Base-by-base conservation (phyloP, 306 rosid species). In the Spatholobus suberectus region DNA sequence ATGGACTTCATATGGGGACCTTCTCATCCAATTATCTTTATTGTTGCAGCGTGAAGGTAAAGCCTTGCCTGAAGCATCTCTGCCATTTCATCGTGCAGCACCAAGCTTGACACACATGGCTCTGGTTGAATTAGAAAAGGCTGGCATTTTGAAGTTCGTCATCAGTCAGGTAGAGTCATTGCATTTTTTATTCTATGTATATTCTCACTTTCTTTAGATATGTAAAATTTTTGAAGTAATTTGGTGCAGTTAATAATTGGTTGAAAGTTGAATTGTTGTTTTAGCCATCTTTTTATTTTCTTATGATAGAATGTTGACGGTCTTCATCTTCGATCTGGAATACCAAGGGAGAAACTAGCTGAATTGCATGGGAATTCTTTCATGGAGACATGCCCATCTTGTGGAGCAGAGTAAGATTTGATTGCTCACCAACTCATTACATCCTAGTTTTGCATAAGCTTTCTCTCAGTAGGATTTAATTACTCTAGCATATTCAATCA, bases 51-150 rank as follows among this genome's bases (percentile, higher is more conserved):
- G 94, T 78, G 99, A 96, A 91, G 99, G 99, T 74, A 92, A 96
- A 89, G 92, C 94, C 78, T 87, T 94, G 89, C 99, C 99, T 5
- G 99, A 90, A 88, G 98, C 98, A 81, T 96, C 98, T 23, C 80
- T 94, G 76, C 99, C 99, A 40, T 96, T 96, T 91, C 99, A 96
- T 88, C 99, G 98, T 1, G 99, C 99, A 10, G 70, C 84, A 81
- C 99, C 98, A 20, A 94, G 98, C 87, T 69, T 92, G 88, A 96
- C 99, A 68, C 99, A 96, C 87, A 94, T 93, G 98, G 96, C 96
- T 80, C 87, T 96, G 84, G 93, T 91, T 83, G 97, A 83, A 68
- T 78, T 96, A 77, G 99, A 96, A 83, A 91, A 84, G 84, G 92
- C 91, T 84, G 98, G 94, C 75, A 88, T 94, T 85, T 81, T 96